Conservation (phyloP, 352 stramenopile species). For the Globisporangium heterothallicum region DNA sequence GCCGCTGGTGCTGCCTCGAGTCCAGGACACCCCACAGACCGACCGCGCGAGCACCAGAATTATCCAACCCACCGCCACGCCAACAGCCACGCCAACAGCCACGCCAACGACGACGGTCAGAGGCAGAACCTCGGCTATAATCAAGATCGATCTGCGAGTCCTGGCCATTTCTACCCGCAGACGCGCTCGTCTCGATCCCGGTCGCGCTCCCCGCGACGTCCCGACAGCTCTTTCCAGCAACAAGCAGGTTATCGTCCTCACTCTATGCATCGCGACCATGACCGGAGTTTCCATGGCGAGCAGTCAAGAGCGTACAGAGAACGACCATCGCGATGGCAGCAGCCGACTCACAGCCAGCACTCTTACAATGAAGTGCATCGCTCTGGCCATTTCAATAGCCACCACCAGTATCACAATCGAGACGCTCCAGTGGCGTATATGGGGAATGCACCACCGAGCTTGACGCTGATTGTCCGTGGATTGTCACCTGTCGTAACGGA, state of each 20-base stretch:
- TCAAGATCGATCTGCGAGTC: too few species aligned
- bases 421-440: slow-evolving; percentile 1
- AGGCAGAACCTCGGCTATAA: too few species aligned
- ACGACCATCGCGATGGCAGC: not conserved
- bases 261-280: not conserved
- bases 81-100: too few species aligned
- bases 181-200: slow-evolving; percentile 10
- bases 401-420: not conserved
- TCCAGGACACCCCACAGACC: too few species aligned
- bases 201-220: slow-evolving; percentile 1
- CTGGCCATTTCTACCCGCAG: too few species aligned
- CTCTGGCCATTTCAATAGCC: not conserved
- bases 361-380: not conserved
- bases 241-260: not conserved
- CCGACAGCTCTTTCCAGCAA: slow-evolving; percentile 5
- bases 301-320: not conserved
- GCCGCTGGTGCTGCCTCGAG: too few species aligned
- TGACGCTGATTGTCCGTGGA: slow-evolving; percentile 58
- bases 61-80: too few species aligned
- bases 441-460: slow-evolving; percentile 30
- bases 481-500: slow-evolving; percentile 47
- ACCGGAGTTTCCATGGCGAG: not conserved
- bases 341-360: not conserved
- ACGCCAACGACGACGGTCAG: too few species aligned
- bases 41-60: too few species aligned